A percentile compares a stretch with the other conserved stretches of the same genome.
Evolutionary conservation across 352 stramenopile species (phyloP).

Genomic region (Phytophthora capsici): DNA sequence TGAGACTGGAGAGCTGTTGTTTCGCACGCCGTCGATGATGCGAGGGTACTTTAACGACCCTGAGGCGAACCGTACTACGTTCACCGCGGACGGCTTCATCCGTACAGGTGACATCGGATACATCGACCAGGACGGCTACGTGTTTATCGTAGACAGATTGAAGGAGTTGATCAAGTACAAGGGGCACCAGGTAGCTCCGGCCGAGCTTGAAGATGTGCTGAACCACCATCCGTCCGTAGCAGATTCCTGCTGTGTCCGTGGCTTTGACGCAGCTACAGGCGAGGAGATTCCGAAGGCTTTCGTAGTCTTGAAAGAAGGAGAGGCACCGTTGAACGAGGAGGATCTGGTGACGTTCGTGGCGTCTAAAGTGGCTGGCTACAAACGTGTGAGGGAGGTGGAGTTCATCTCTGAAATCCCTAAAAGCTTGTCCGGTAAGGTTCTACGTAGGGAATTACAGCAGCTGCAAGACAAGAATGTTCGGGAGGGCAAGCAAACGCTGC

Average conservation of each 20-base stretch:
- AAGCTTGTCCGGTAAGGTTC: slow-evolving; percentile 87
- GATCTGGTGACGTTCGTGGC: slow-evolving; percentile 87
- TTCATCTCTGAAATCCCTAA: slow-evolving; percentile 92
- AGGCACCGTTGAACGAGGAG: slow-evolving; percentile 57
- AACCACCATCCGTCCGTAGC: slow-evolving; percentile 71
- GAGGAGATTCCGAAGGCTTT: slow-evolving; percentile 94
- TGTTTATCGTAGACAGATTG: slow-evolving; percentile 93
- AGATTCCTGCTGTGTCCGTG: slow-evolving; percentile 58
- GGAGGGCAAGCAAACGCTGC: slow-evolving; percentile 6
- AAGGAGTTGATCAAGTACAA: slow-evolving; percentile 98
- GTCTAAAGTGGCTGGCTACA: slow-evolving; percentile 80
- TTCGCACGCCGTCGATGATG: slow-evolving; percentile 93
- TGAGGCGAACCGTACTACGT: slow-evolving; percentile 82
- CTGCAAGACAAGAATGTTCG: slow-evolving; percentile 43
- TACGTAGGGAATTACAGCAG: slow-evolving; percentile 84
- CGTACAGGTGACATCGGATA: slow-evolving; percentile 91
- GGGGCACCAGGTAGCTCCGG: slow-evolving; percentile 92
- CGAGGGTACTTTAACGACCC: slow-evolving; percentile 89
- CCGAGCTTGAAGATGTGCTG: slow-evolving; percentile 92
- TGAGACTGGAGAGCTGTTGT: slow-evolving; percentile 78
- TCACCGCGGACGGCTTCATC: slow-evolving; percentile 85
- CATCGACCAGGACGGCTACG: slow-evolving; percentile 92
- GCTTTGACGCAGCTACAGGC: slow-evolving; percentile 49
- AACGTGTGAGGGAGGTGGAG: slow-evolving; percentile 90
- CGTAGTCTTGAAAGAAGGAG: slow-evolving; percentile 74